phyloP scores from a whole-genome alignment of 2,329 filamentous ascomycete genomes.

The Botrytis sinoallii region DNA sequence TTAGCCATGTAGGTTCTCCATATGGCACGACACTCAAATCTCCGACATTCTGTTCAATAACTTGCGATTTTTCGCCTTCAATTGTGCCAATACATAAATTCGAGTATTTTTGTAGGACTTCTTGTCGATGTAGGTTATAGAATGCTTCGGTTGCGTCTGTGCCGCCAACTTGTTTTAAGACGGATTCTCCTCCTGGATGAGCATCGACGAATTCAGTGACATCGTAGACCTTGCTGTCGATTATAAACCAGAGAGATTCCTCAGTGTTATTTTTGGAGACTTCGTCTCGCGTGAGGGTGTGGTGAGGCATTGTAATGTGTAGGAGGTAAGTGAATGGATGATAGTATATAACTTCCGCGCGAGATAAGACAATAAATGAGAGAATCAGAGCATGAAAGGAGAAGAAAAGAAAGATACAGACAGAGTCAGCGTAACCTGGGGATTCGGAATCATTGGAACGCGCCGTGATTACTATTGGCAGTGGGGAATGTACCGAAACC shows the following conservation, averaged over 20 bases:
- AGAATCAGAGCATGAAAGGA: neutral
- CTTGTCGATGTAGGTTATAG: constrained; percentile 89
- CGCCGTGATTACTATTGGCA: neutral
- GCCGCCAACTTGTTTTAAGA: constrained; percentile 77
- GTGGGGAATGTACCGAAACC: neutral
- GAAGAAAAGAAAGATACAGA: neutral
- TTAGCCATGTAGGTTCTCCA: constrained; percentile 80
- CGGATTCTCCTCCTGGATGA: constrained; percentile 74
- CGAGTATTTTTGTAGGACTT: constrained; percentile 79
- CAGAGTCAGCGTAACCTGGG: neutral
- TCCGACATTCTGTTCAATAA: constrained; percentile 66
- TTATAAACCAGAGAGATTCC: constrained; percentile 70
- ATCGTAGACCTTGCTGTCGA: constrained; percentile 86
- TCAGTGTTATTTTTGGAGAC: constrained; percentile 74
- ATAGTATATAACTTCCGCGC: neutral
- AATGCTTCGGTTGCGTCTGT: constrained; percentile 78
- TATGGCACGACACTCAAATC: constrained; percentile 78
- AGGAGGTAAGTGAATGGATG: neutral
- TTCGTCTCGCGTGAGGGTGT: constrained; percentile 52
- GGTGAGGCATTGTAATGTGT: constrained; percentile 32
- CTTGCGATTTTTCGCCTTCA: constrained; percentile 69
- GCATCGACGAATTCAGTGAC: constrained; percentile 80
- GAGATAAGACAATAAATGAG: neutral
- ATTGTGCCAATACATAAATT: constrained; percentile 73
- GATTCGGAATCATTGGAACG: neutral